Conservation (phyloP, 345 rosid species). For the Sisymbrium irio region DNA sequence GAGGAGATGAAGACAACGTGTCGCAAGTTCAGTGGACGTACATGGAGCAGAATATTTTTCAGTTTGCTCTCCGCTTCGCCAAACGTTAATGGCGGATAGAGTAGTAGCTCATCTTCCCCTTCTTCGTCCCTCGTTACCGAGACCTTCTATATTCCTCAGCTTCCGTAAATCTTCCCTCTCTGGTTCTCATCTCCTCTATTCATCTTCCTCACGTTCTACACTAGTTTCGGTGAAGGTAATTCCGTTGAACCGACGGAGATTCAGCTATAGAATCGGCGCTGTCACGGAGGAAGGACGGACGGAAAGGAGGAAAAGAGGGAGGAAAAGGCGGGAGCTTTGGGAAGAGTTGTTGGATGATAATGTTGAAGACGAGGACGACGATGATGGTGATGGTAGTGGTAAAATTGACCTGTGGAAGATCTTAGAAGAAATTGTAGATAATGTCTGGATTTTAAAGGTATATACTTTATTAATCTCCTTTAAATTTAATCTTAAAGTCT, state of each 20-base stretch:
- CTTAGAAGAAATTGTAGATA: slow-evolving; percentile 30
- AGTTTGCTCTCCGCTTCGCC: background rate
- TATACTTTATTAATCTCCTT: no score
- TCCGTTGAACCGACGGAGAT: slow-evolving; percentile 8
- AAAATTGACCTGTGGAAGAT: slow-evolving; percentile 29
- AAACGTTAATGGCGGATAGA: slow-evolving; percentile 35
- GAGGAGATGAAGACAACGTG: slow-evolving; percentile 35
- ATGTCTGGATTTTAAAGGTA: slow-evolving; percentile 42
- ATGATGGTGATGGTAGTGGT: background rate
- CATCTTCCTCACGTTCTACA: slow-evolving; percentile 3
- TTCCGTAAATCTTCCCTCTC: background rate
- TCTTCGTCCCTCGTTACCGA: slow-evolving; percentile 18
- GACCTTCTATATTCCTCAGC: background rate
- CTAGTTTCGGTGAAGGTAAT: background rate
- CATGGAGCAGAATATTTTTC: background rate
- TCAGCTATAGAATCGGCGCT: background rate
- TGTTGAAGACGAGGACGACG: slow-evolving; percentile 22
- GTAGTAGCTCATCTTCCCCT: slow-evolving; percentile 21
- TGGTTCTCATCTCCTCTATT: background rate
- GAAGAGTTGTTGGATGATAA: slow-evolving; percentile 32
- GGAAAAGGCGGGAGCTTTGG: slow-evolving; percentile 30
- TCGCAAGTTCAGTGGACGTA: slow-evolving; percentile 2
- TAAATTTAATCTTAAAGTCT: no score
- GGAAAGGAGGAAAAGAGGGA: slow-evolving; percentile 13
- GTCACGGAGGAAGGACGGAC: background rate